Conservation (phyloP, 2,329 filamentous ascomycete genomes). For the Claviceps monticola region DNA sequence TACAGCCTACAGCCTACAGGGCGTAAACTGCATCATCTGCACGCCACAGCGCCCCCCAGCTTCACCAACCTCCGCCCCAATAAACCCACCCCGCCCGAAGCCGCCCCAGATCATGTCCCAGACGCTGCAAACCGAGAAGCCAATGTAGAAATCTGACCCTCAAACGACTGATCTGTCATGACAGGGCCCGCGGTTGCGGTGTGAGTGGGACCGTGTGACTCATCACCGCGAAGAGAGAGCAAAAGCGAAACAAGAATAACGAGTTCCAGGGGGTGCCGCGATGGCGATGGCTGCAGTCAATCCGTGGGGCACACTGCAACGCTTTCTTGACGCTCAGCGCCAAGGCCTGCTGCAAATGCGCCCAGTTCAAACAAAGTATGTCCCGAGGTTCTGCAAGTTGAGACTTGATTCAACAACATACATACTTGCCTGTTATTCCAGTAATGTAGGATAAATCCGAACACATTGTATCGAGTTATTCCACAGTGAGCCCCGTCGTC, state of each 20-base stretch:
- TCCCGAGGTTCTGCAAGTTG: too few species aligned
- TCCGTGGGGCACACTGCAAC: slow-evolving; percentile 5
- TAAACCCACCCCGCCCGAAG: too few species aligned
- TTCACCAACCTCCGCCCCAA: too few species aligned
- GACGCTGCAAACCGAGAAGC: too few species aligned
- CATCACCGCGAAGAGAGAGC: slow-evolving; percentile 6
- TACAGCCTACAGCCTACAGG: too few species aligned
- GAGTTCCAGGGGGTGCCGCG: neutral
- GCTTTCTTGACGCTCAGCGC: neutral
- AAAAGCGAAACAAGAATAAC: slow-evolving; percentile 6
- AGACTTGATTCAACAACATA: too few species aligned
- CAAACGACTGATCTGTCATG: neutral
- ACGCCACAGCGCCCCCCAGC: too few species aligned
- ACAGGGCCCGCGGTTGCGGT: slow-evolving; percentile 6
- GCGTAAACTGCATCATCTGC: too few species aligned
- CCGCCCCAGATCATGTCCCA: too few species aligned
- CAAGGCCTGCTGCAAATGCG: neutral
- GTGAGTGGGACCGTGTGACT: slow-evolving; percentile 12
- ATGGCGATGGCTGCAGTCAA: slow-evolving; percentile 5
- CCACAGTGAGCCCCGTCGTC: neutral
- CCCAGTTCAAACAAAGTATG: neutral
- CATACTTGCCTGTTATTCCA: too few species aligned
- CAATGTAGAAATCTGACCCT: neutral
- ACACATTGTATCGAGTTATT: neutral
- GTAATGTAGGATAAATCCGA: neutral